Base-by-base conservation (phyloP, 1,284 basidiomycete genomes). In the Abortiporus biennis region DNA sequence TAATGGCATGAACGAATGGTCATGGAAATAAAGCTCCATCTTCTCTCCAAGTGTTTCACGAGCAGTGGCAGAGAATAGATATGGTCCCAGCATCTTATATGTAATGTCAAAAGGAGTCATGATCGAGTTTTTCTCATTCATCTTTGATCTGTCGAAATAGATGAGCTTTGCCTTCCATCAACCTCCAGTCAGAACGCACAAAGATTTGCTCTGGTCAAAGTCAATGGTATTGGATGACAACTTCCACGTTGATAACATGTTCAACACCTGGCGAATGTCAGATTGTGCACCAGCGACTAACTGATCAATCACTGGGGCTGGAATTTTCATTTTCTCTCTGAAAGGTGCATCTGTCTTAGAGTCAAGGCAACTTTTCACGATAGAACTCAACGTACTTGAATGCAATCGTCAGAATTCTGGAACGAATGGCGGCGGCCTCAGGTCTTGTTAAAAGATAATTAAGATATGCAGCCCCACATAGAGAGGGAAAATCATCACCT, bases 241-340 rank as follows among this genome's bases (percentile, higher is more conserved):
- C 58, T 85, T 92, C 90, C 92, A 99, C 0, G 94, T 98, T 8
- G 94, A 95, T 4, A 99, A 72, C 92, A 99, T 98, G 60, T 98
- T 99, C 51, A 98, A 69, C 4, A 99, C 90, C 57, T 95, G 92
- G 4, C 95, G 87, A 46, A 99, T 95, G 62, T 99, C 95, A 2
- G 92, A 93, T 54, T 96, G 90, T 8, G 92, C 77, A 4, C 94
- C 88, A 6, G 71, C 66, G 47, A 99, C 79, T 21, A 99, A 84
- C 59, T 96, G 89, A 56, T 98, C 95, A 36, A 99, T 71, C 27
- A 95, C 95, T 46, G 91, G 91, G 1, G 82, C 78, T 0, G 90
- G 86, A 22, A 98, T 72, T 64, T 92, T 91, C 76, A 99, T 76
- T 55, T 92, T 91, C 63, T 96, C 93, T 62, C 89, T 92, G 48